phyloP scores from a whole-genome alignment of 768 basidiomycete genomes.

The Collybiopsis confluens region DNA sequence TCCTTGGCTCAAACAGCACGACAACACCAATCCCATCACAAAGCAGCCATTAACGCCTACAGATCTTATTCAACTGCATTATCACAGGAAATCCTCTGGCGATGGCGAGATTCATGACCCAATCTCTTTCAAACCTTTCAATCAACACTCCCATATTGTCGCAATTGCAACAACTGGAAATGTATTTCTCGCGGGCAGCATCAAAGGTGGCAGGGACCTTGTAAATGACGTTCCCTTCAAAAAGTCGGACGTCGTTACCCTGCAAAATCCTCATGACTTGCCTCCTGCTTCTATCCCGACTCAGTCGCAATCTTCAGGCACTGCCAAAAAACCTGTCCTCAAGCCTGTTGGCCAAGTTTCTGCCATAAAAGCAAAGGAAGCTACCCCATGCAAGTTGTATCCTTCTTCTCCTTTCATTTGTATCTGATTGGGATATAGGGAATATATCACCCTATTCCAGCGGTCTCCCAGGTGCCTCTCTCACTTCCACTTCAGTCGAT shows the following conservation, averaged over 20 bases:
- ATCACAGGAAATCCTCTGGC: conserved; percentile 78
- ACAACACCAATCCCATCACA: conserved; percentile 76
- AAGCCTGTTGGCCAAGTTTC: conserved; percentile 30
- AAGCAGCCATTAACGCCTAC: conserved; percentile 65
- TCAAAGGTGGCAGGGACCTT: conserved; percentile 84
- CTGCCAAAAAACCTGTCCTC: conserved; percentile 27
- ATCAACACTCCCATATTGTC: conserved; percentile 92
- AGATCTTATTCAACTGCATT: conserved; percentile 76
- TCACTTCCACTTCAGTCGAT: conserved; percentile 90
- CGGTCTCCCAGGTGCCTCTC: conserved; percentile 85
- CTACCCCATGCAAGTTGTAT: conserved; percentile 57
- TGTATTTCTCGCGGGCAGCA: conserved; percentile 88
- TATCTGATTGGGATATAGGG: conserved; percentile 41
- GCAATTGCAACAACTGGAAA: conserved; percentile 88
- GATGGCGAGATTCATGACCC: conserved; percentile 93
- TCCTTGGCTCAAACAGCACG: conserved; percentile 57
- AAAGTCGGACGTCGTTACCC: conserved; percentile 88
- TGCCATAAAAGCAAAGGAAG: conserved; percentile 43
- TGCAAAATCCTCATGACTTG: conserved; percentile 87
- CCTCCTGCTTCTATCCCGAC: conserved; percentile 48
- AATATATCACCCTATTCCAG: conserved; percentile 89
- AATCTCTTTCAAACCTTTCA: conserved; percentile 97
- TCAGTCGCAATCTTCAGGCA: conserved; percentile 20
- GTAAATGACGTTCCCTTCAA: conserved; percentile 81
- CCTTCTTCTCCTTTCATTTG: background rate